Percentiles rank a stretch among this genome's conserved stretches.
Conservation (phyloP, 805 yeast species). For the Candida lessepsii region DNA sequence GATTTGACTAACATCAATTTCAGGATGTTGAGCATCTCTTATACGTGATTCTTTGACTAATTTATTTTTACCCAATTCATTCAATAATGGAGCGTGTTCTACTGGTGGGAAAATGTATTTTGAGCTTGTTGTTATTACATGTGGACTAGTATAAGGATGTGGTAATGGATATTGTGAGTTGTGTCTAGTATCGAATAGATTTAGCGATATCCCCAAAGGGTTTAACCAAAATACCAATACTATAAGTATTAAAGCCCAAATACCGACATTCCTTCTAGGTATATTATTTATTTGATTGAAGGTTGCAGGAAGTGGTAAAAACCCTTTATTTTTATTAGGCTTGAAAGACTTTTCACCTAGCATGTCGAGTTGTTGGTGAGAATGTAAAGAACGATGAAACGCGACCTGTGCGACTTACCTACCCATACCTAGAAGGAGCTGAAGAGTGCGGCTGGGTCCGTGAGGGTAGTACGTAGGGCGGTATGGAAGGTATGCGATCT, state of each 20-base stretch:
- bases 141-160: conserved; percentile 33
- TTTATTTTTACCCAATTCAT: conserved; percentile 52
- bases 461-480: too few species aligned
- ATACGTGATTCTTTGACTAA: conserved; percentile 51
- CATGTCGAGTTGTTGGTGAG: conserved; percentile 4
- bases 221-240: conserved; percentile 22
- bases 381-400: not conserved
- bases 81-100: conserved; percentile 63
- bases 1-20: conserved; percentile 33
- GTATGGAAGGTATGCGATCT: too few species aligned
- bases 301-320: conserved; percentile 31
- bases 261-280: conserved; percentile 3
- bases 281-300: conserved; percentile 18
- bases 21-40: conserved; percentile 43
- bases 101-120: conserved; percentile 70
- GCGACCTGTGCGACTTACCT: too few species aligned
- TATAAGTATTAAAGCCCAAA: conserved; percentile 16
- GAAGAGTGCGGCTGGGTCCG: too few species aligned
- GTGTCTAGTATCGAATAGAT: conserved; percentile 1
- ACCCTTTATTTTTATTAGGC: conserved; percentile 23
- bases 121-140: conserved; percentile 44
- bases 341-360: conserved; percentile 18
- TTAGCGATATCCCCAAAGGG: conserved; percentile 18
- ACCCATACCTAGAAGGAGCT: too few species aligned
- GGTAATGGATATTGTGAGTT: conserved; percentile 25